Percentiles rank a stretch among this genome's conserved stretches.
Evolutionary conservation across 177 flowering plant genomes (phyloP).

Genomic region (Tripterygium wilfordii): DNA sequence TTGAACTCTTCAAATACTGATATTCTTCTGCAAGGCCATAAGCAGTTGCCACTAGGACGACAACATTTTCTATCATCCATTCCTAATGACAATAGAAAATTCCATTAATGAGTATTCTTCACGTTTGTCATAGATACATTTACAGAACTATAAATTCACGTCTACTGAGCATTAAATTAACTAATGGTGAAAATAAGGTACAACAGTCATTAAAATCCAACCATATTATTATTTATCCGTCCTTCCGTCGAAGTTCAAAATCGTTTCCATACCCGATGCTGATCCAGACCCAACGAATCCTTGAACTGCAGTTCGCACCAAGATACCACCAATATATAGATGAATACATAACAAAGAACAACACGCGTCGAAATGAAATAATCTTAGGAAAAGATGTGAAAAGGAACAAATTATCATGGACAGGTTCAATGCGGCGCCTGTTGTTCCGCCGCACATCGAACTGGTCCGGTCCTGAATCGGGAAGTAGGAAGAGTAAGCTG

Average conservation of each 20-base stretch:
- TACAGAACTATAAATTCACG: no score
- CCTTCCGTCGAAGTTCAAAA: no score
- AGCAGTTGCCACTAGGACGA: conserved; percentile 69
- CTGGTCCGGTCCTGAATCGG: conserved; percentile 5
- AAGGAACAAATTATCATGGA: conserved; percentile 62
- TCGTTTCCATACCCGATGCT: no score
- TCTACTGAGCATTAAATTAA: no score
- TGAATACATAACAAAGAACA: neutral
- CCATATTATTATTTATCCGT: no score
- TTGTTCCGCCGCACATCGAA: conserved; percentile 48
- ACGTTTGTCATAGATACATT: no score
- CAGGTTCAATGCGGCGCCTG: conserved; percentile 87
- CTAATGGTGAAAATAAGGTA: no score
- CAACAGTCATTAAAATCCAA: no score
- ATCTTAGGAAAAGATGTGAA: neutral
- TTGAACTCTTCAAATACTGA: conserved; percentile 71
- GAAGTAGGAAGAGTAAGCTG: no score
- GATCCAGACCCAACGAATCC: no score
- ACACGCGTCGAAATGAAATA: neutral
- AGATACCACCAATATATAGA: neutral
- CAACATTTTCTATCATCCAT: conserved; percentile 88
- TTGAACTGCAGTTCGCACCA: conserved; percentile 56
- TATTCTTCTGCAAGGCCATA: conserved; percentile 75
- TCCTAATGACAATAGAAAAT: conserved; percentile 53
- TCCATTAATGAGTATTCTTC: no score